Conservation (phyloP, 1,284 basidiomycete species). For the Stygiomarasmius scandens region DNA sequence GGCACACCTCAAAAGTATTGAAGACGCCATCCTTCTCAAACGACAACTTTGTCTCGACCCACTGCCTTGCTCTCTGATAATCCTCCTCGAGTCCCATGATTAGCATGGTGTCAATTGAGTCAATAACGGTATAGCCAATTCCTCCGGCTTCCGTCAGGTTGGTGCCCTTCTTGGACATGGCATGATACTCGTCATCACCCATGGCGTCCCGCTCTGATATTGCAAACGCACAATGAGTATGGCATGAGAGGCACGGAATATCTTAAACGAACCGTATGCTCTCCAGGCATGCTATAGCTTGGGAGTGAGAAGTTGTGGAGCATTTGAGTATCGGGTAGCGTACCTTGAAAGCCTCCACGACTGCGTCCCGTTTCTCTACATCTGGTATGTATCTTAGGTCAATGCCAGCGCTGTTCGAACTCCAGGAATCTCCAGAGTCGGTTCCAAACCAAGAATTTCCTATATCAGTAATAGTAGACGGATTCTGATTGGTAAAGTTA, state of each 20-base stretch:
- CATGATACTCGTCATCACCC: constrained; percentile 89
- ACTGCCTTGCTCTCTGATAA: constrained; percentile 75
- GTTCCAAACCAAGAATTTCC: constrained; percentile 36
- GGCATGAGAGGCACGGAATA: too few species aligned
- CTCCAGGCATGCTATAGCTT: constrained; percentile 70
- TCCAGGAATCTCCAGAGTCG: constrained; percentile 36
- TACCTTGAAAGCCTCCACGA: constrained; percentile 80
- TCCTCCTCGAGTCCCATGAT: constrained; percentile 84
- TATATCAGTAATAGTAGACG: constrained; percentile 20
- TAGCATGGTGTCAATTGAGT: constrained; percentile 86
- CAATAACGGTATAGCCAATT: constrained; percentile 85
- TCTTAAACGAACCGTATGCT: constrained; percentile 69
- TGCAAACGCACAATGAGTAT: too few species aligned
- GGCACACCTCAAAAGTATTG: constrained; percentile 88
- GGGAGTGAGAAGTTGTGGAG: background rate
- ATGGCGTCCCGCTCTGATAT: constrained; percentile 80
- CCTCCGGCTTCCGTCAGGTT: constrained; percentile 78
- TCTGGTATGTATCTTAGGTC: constrained; percentile 52
- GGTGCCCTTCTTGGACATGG: constrained; percentile 71
- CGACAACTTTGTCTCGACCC: constrained; percentile 72
- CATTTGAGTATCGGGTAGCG: constrained; percentile 23
- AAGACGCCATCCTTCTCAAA: constrained; percentile 84
- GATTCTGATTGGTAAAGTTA: constrained; percentile 19
- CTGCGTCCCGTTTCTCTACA: constrained; percentile 61
- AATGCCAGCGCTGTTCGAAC: constrained; percentile 20